phyloP scores from a whole-genome alignment of 2,329 filamentous ascomycete species.

The Leptographium radiaticola region DNA sequence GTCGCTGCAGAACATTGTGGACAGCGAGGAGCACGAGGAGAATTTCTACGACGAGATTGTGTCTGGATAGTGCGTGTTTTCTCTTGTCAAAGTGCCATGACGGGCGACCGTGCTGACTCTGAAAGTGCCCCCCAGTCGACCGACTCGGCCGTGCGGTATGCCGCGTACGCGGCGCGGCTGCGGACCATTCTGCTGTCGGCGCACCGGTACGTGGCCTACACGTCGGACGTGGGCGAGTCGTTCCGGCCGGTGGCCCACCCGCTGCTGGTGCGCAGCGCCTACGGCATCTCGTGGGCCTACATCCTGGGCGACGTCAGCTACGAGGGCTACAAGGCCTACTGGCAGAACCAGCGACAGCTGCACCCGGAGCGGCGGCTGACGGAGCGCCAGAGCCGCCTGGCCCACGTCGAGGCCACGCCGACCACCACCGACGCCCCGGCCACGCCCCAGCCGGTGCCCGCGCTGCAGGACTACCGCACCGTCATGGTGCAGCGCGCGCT shows the following conservation, averaged over 20 bases:
- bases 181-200: constrained; percentile 80
- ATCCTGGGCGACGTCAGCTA: constrained; percentile 80
- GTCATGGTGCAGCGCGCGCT: constrained; percentile 85
- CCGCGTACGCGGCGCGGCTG: constrained; percentile 75
- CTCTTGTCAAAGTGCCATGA: too few species aligned
- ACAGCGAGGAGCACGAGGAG: constrained; percentile 49
- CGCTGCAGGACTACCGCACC: constrained; percentile 78
- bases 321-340: constrained; percentile 92
- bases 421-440: constrained; percentile 10
- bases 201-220: constrained; percentile 95
- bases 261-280: constrained; percentile 65
- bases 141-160: constrained; percentile 77
- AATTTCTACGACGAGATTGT: constrained; percentile 66
- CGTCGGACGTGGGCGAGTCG: constrained; percentile 88
- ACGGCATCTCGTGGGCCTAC: constrained; percentile 87
- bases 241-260: constrained; percentile 90
- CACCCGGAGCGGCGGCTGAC: constrained; percentile 52
- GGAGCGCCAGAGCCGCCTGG: constrained; percentile 32
- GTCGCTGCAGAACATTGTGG: constrained; percentile 43
- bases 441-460: constrained; percentile 37
- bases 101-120: not conserved
- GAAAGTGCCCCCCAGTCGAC: constrained; percentile 62
- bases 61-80: constrained; percentile 57
- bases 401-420: constrained; percentile 23
- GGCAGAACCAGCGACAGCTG: constrained; percentile 65